Percentiles rank a stretch among this genome's conserved stretches.
phyloP scores from a whole-genome alignment of 2,329 filamentous ascomycete species.

The Exutisphaerella laricina region DNA sequence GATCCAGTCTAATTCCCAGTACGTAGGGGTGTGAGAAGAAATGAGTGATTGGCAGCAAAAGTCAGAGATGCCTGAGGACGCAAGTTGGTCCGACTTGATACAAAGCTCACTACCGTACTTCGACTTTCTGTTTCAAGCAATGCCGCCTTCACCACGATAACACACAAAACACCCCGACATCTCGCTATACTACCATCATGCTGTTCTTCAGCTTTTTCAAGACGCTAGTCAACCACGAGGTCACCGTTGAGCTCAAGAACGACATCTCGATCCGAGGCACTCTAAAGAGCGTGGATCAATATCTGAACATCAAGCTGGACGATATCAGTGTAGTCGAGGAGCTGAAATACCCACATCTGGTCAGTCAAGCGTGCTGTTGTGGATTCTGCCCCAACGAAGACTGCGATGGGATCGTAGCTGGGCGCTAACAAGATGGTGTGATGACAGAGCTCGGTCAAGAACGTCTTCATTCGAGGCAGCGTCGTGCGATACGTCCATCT shows the following conservation, averaged over 20 bases:
- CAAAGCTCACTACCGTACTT: background rate
- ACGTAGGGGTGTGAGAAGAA: no score
- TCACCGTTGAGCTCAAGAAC: conserved; percentile 98
- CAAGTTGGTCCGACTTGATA: background rate
- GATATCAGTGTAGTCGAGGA: conserved; percentile 91
- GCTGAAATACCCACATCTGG: conserved; percentile 88
- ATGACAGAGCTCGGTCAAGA: conserved; percentile 71
- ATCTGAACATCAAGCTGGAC: conserved; percentile 98
- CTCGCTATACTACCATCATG: conserved; percentile 11
- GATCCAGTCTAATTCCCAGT: background rate
- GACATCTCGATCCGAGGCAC: conserved; percentile 95
- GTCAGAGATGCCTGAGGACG: background rate
- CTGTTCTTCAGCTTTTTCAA: conserved; percentile 27
- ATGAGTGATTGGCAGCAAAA: no score
- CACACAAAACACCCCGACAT: no score
- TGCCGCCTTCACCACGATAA: conserved; percentile 7
- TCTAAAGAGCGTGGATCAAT: conserved; percentile 96
- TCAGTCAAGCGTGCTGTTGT: conserved; percentile 37
- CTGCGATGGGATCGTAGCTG: background rate
- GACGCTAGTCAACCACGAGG: conserved; percentile 73
- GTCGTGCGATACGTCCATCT: conserved; percentile 91
- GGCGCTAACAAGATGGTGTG: background rate
- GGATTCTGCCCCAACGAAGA: background rate
- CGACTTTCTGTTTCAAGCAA: conserved; percentile 3
- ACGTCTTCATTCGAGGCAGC: conserved; percentile 90